A percentile compares a stretch with the other conserved stretches of the same genome.
These are phyloP conservation scores for Leishmania turanica DNA, from an alignment of 208 protist genomes.

Conservation along the genomic window DNA sequence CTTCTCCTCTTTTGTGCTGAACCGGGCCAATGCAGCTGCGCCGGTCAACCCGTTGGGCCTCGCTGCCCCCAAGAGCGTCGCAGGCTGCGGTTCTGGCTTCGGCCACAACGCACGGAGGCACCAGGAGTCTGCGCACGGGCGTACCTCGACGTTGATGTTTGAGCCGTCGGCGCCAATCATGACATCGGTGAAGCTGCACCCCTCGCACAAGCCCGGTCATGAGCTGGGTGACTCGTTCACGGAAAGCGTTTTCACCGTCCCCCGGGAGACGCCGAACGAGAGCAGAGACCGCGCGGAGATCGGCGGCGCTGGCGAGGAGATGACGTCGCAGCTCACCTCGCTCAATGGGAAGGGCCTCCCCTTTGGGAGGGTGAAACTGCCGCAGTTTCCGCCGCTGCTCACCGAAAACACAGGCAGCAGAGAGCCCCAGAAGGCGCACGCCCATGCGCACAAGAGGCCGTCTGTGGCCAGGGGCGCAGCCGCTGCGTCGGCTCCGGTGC, in stretches of 20 bases:
- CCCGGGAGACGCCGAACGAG: slow-evolving; percentile 2
- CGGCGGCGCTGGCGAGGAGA: slow-evolving; percentile 1
- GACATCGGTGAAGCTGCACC: background rate
- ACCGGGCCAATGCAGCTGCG: slow-evolving; percentile 1
- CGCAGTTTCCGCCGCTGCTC: slow-evolving; percentile 17
- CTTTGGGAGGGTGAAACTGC: slow-evolving; percentile 9
- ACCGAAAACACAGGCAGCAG: background rate
- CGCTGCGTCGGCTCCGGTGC: background rate
- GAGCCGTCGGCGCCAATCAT: background rate
- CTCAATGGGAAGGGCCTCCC: background rate
- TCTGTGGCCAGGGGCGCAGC: background rate
- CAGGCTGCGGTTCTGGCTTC: background rate
- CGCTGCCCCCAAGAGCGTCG: background rate
- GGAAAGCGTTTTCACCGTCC: slow-evolving; percentile 19
- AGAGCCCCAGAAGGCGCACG: background rate
- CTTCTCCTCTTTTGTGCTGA: slow-evolving; percentile 31
- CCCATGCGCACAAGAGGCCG: background rate
- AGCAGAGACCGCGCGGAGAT: background rate
- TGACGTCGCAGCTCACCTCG: slow-evolving; percentile 18
- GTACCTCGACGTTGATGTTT: background rate
- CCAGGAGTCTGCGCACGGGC: background rate
- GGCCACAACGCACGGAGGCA: background rate
- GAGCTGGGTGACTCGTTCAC: slow-evolving; percentile 5
- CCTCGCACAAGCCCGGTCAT: background rate
- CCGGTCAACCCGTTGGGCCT: slow-evolving; percentile 2